phyloP scores from a whole-genome alignment of 345 rosid species.

The Dipteronia sinensis region DNA sequence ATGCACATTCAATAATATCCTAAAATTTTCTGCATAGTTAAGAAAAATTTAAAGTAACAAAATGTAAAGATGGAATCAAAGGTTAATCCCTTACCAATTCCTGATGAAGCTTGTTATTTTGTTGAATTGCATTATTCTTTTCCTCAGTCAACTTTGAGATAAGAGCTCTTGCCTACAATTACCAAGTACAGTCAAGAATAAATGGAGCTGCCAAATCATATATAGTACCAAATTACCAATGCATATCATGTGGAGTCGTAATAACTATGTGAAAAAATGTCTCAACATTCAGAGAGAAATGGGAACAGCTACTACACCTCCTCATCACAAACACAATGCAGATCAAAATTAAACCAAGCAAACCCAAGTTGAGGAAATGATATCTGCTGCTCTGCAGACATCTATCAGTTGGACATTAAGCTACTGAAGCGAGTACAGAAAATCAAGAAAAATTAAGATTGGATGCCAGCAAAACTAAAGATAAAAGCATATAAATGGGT shows the following conservation, averaged over 20 bases:
- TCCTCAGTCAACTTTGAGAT: slow-evolving; percentile 65
- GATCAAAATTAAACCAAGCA: neutral
- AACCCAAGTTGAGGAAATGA: neutral
- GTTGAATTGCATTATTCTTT: slow-evolving; percentile 58
- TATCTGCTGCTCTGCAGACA: neutral
- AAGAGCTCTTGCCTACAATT: slow-evolving; percentile 56
- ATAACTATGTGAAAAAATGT: neutral
- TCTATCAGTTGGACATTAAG: neutral
- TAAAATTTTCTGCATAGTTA: neutral
- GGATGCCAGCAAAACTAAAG: neutral
- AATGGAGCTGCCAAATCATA: slow-evolving; percentile 3
- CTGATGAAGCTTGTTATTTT: slow-evolving; percentile 57
- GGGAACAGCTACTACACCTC: neutral
- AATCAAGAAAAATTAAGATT: neutral
- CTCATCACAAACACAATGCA: neutral
- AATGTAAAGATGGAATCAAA: neutral
- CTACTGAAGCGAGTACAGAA: neutral
- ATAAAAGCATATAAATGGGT: neutral
- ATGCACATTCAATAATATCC: neutral
- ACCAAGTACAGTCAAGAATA: slow-evolving; percentile 10
- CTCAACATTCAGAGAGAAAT: neutral
- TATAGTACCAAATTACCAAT: neutral
- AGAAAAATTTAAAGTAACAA: neutral
- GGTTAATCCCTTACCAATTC: slow-evolving; percentile 55
- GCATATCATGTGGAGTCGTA: neutral